Conservation (phyloP, 1,284 basidiomycete genomes). For the Amylostereum areolatum region DNA sequence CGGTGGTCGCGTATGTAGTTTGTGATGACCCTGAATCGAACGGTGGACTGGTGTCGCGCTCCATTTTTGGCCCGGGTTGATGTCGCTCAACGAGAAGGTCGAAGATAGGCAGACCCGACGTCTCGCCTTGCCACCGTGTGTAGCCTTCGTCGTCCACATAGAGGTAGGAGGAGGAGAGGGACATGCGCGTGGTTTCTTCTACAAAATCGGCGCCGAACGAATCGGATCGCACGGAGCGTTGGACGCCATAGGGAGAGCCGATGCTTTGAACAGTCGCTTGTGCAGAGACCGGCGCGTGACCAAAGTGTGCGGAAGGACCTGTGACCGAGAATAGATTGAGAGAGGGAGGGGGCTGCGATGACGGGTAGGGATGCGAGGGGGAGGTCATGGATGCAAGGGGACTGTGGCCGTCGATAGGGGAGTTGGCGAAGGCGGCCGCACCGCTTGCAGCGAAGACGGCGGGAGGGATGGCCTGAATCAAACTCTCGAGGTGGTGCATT, state of each 20-base stretch:
- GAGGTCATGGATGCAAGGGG: slow-evolving; percentile 52
- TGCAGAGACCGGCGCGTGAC: slow-evolving; percentile 23
- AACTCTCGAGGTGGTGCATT: slow-evolving; percentile 77
- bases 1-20: slow-evolving; percentile 27
- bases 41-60: slow-evolving; percentile 21
- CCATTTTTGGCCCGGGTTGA: slow-evolving; percentile 26
- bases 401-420: slow-evolving; percentile 27
- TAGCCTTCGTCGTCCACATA: slow-evolving; percentile 81
- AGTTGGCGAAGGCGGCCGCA: slow-evolving; percentile 15
- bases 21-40: slow-evolving; percentile 17
- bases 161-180: slow-evolving; percentile 67
- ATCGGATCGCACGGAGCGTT: slow-evolving; percentile 4
- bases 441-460: slow-evolving; percentile 66
- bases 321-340: slow-evolving; percentile 68
- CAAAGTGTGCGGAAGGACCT: slow-evolving; percentile 74
- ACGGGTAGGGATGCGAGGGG: slow-evolving; percentile 41
- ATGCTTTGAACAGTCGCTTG: background rate
- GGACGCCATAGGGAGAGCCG: slow-evolving; percentile 10
- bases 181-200: slow-evolving; percentile 55
- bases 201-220: slow-evolving; percentile 33
- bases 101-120: slow-evolving; percentile 81
- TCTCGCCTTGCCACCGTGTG: slow-evolving; percentile 84
- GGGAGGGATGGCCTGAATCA: slow-evolving; percentile 76
- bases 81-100: slow-evolving; percentile 70
- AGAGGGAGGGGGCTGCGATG: slow-evolving; percentile 71